phyloP scores from a whole-genome alignment of 2,329 filamentous ascomycete genomes.

The Aspergillus latus region DNA sequence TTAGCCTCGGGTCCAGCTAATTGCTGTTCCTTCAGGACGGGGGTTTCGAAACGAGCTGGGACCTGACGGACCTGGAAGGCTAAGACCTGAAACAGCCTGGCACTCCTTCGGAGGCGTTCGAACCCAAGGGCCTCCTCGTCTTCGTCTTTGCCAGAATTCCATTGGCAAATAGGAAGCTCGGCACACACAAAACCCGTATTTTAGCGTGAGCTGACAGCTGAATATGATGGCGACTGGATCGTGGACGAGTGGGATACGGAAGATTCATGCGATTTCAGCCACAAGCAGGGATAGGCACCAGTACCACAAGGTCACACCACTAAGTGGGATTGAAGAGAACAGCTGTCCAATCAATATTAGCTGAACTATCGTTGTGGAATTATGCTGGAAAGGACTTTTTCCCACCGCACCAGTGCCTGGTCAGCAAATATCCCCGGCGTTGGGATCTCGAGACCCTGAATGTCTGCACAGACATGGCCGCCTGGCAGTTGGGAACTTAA shows the following conservation, averaged over 20 bases:
- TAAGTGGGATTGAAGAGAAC: neutral
- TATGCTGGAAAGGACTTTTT: neutral
- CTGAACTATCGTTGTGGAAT: neutral
- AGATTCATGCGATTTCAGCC: constrained; percentile 4
- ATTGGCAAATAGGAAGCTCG: constrained; percentile 8
- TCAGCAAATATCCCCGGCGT: neutral
- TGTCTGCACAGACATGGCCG: neutral
- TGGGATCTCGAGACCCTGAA: neutral
- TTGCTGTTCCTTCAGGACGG: neutral
- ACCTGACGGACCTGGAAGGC: neutral
- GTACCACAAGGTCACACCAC: neutral
- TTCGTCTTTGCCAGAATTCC: neutral
- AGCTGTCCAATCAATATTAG: neutral
- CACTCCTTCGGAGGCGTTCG: constrained; percentile 5
- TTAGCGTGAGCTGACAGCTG: constrained; percentile 4
- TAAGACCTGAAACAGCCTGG: constrained; percentile 8
- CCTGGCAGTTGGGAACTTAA: neutral
- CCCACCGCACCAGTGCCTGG: neutral
- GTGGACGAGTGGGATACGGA: neutral
- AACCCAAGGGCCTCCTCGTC: neutral
- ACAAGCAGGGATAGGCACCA: neutral
- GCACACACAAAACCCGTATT: neutral
- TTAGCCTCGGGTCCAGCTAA: neutral
- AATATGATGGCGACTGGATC: neutral
- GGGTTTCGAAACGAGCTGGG: constrained; percentile 1